Base-by-base conservation (phyloP, 306 rosid species). In the Cicer judaicum region DNA sequence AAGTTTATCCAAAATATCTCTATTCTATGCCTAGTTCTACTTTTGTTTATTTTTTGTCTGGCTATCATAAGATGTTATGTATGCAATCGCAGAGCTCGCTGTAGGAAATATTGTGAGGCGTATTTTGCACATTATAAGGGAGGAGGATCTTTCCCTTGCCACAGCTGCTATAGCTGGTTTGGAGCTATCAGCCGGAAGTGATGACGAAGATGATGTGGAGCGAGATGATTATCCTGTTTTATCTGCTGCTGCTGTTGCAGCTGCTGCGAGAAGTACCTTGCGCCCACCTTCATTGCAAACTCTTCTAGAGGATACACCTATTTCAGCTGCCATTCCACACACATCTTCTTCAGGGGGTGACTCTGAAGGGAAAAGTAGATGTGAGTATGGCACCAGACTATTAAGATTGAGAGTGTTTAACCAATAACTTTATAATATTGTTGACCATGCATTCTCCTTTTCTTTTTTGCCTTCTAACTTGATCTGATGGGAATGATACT, bases 91-190 rank as follows among this genome's bases (percentile, higher is more conserved):
- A 95, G 99, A 95, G 89, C 87, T 95, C 50, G 96, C 99, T 41
- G 99, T 95, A 81, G 99, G 99, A 68, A 95, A 95, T 78, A 92
- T 95, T 60, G 98, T 87, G 77, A 92, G 99, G 88, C 98, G 99
- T 72, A 89, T 92, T 85, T 82, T 95, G 87, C 92, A 90, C 84
- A 95, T 92, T 79, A 90, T 95, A 70, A 90, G 98, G 85, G 98
- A 95, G 90, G 99, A 92, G 80, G 82, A 92, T 81, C 89, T 89
- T 66, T 92, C 99, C 79, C 90, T 95, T 75, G 85, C 92, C 8
- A 85, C 98, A 3, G 98, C 88, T 76, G 93, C 96, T 64, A 43
- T 95, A 77, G 96, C 86, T 75, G 99, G 89, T 70, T 85, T 88
- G 89, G 93, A 87, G 77, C 43, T 95, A 79, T 72, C 89, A 12